Evolutionary conservation across 2,329 filamentous ascomycete species (phyloP).

Genomic region (Venturia pyrina): DNA sequence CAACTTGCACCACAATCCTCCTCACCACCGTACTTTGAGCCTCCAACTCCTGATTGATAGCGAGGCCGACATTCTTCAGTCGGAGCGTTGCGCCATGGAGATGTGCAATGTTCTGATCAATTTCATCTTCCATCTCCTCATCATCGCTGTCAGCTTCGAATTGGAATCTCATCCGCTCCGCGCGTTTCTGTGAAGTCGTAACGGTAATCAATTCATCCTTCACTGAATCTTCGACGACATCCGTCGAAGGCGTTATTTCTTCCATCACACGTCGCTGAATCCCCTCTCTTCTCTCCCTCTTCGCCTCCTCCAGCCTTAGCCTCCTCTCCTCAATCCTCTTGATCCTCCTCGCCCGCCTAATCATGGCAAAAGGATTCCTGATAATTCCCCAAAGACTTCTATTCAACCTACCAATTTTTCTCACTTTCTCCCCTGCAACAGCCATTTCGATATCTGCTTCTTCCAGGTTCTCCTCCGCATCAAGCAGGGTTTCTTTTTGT

Average conservation of each 20-base stretch:
- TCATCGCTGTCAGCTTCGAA: not conserved
- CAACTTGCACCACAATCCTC: not conserved
- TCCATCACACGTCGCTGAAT: not conserved
- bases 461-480: not conserved
- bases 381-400: not conserved
- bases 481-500: not conserved
- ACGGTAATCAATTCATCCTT: not conserved
- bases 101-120: not conserved
- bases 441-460: constrained; percentile 3
- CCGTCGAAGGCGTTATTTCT: not conserved
- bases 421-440: not conserved
- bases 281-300: not conserved
- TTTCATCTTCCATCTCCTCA: not conserved
- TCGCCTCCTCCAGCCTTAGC: not conserved
- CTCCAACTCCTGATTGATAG: not conserved
- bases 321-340: not conserved
- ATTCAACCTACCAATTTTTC: not conserved
- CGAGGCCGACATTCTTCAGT: not conserved
- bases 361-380: not conserved
- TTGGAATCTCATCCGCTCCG: not conserved
- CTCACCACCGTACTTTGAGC: not conserved
- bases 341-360: not conserved
- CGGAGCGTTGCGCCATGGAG: not conserved
- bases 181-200: not conserved
- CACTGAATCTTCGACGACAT: not conserved